Conservation (phyloP, 306 rosid species). For the Cyamopsis tetragonoloba region DNA sequence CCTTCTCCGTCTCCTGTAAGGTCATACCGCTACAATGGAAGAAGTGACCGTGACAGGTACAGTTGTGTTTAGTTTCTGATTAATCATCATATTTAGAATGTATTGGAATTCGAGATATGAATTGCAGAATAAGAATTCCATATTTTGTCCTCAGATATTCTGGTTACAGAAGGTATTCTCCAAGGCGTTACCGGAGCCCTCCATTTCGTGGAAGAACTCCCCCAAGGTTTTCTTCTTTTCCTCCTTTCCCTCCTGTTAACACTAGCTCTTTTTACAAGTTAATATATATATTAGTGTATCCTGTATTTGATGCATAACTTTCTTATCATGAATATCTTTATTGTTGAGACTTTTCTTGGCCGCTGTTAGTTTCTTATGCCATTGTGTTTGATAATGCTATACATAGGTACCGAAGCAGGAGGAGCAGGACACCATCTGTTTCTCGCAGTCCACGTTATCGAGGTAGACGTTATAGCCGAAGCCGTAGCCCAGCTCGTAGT, state of each 20-base stretch:
- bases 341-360: background rate
- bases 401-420: constrained; percentile 76
- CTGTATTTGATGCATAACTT: background rate
- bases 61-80: background rate
- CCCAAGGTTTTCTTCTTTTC: constrained; percentile 48
- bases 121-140: background rate
- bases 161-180: constrained; percentile 78
- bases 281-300: background rate
- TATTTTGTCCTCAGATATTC: constrained; percentile 51
- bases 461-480: constrained; percentile 53
- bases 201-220: constrained; percentile 86
- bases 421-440: constrained; percentile 76
- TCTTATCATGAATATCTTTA: background rate
- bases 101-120: background rate
- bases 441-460: constrained; percentile 85
- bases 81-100: background rate
- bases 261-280: background rate
- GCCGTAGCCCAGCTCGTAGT: constrained; percentile 57
- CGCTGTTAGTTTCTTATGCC: background rate
- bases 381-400: background rate
- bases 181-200: constrained; percentile 91
- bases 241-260: background rate
- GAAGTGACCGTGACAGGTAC: constrained; percentile 69
- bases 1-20: constrained; percentile 90
- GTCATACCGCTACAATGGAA: constrained; percentile 79